These are phyloP conservation scores for Scedosporium apiospermum DNA, from an alignment of 2,329 filamentous ascomycete genomes.

Conservation along the genomic window DNA sequence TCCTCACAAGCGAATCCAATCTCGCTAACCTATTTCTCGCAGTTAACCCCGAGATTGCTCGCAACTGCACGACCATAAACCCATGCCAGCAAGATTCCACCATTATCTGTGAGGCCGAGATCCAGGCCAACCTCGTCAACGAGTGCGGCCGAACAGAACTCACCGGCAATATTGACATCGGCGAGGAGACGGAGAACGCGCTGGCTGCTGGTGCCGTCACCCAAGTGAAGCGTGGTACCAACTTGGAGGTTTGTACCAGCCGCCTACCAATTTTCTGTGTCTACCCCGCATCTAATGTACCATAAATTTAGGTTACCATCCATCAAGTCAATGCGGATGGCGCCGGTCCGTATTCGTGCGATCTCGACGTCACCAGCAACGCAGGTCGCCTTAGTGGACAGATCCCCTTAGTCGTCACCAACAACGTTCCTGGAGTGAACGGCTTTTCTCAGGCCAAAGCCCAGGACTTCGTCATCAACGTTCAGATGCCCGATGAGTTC, in stretches of 20 bases:
- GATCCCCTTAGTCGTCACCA: slow-evolving; percentile 38
- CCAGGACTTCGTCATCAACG: slow-evolving; percentile 44
- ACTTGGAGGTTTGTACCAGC: slow-evolving; percentile 10
- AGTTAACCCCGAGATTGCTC: slow-evolving; percentile 45
- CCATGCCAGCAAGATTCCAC: slow-evolving; percentile 60
- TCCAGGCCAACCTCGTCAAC: slow-evolving; percentile 41
- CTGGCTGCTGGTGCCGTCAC: slow-evolving; percentile 36
- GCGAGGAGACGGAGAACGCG: slow-evolving; percentile 43
- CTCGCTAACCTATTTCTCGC: neutral
- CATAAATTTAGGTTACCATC: slow-evolving; percentile 30
- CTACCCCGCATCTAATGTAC: neutral
- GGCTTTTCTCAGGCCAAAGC: slow-evolving; percentile 47
- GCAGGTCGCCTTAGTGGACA: slow-evolving; percentile 32
- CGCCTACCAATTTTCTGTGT: neutral
- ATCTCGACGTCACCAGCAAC: slow-evolving; percentile 39
- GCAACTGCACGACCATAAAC: slow-evolving; percentile 53
- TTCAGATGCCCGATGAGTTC: slow-evolving; percentile 39
- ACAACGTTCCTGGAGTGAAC: slow-evolving; percentile 50
- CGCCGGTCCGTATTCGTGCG: slow-evolving; percentile 45
- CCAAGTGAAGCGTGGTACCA: slow-evolving; percentile 32
- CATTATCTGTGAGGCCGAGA: slow-evolving; percentile 50
- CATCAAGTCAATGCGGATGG: slow-evolving; percentile 47
- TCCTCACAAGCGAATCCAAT: slow-evolving; percentile 4
- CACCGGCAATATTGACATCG: slow-evolving; percentile 52
- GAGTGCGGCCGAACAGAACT: slow-evolving; percentile 54